Base-by-base conservation (phyloP, 805 yeast species). In the Pichia pseudocactophila region DNA sequence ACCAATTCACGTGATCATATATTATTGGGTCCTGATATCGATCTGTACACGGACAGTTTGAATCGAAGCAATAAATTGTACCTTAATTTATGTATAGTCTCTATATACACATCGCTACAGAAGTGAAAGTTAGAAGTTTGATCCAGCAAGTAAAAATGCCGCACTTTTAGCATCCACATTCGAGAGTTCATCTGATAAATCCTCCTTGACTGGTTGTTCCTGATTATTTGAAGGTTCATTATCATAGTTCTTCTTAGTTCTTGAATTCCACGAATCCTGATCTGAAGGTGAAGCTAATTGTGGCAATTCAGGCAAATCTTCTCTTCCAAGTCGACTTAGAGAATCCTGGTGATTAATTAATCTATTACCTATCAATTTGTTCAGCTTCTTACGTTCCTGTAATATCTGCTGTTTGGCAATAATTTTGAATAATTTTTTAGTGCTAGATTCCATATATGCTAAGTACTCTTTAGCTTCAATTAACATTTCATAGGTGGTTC, bases 401-500 rank as follows among this genome's bases (percentile, higher is more conserved):
- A 87, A 95, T 35, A 92, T 88, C 52, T 78, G 78, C 48, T 78
- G 76, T 49, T 83, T 64, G 0, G 87, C 75, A 48, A 72, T 78
- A 36, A 69, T 72, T 45, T 77, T 78, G 37, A 90, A 65, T 19
- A 76, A 63, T 17, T 61, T 60, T 45, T 69, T 70, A 31, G 87
- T 54, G 17, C 55, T 45, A 3, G 54, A 44, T 42, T 83, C 83
- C n/a, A 82, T 66, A 53, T 75, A 73, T 12, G 63, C 61, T 26
- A 82, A 52, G 52, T 86, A 76, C 39, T 77, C 77, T 31, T 71
- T 62, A 44, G 79, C 71, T 59, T 89, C 97, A 30, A 77, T 69
- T 30, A 84, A 59, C 86, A 92, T 82, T 57, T 88, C 95, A 30
- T 81, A 81, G 2, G 95, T 83, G 15, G 90, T 81, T 49, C 95